Evolutionary conservation across 2,329 filamentous ascomycete genomes (phyloP).

Genomic region (Colletotrichum coccodes): DNA sequence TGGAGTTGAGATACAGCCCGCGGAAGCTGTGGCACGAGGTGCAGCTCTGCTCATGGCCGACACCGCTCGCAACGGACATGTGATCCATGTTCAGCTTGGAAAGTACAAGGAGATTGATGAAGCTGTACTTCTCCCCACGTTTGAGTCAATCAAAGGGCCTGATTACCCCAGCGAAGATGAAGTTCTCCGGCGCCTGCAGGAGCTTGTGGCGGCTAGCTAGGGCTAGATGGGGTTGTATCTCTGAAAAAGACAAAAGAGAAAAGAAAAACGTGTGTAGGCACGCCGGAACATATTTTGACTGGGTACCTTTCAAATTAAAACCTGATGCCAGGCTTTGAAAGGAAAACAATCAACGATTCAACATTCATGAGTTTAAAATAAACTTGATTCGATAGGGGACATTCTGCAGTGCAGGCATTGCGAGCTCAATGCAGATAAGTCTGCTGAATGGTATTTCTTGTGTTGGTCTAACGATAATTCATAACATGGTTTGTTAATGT

Average conservation of each 20-base stretch:
- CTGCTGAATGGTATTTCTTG: too few relatives aligned
- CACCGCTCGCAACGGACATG: constrained; percentile 56
- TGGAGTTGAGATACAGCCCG: constrained; percentile 53
- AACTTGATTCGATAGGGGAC: too few relatives aligned
- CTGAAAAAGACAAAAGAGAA: neutral
- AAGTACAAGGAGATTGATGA: constrained; percentile 65
- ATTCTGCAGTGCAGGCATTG: too few relatives aligned
- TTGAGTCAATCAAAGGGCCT: constrained; percentile 42
- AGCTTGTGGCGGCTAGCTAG: neutral
- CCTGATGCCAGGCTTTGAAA: too few relatives aligned
- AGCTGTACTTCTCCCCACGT: constrained; percentile 47
- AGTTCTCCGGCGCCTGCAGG: constrained; percentile 38
- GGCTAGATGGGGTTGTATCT: neutral
- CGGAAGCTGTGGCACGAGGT: constrained; percentile 58
- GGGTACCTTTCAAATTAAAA: too few relatives aligned
- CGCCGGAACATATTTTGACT: too few relatives aligned
- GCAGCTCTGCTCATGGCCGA: constrained; percentile 62
- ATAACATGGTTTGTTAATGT: too few relatives aligned
- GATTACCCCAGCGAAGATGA: constrained; percentile 49
- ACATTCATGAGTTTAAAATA: too few relatives aligned
- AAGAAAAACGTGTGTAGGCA: too few relatives aligned
- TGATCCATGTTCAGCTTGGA: constrained; percentile 60
- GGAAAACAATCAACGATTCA: too few relatives aligned
- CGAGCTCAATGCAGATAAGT: too few relatives aligned
- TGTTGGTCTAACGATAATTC: too few relatives aligned